Evolutionary conservation across 2,329 filamentous ascomycete species (phyloP).

Genomic region (Apiospora aurea): DNA sequence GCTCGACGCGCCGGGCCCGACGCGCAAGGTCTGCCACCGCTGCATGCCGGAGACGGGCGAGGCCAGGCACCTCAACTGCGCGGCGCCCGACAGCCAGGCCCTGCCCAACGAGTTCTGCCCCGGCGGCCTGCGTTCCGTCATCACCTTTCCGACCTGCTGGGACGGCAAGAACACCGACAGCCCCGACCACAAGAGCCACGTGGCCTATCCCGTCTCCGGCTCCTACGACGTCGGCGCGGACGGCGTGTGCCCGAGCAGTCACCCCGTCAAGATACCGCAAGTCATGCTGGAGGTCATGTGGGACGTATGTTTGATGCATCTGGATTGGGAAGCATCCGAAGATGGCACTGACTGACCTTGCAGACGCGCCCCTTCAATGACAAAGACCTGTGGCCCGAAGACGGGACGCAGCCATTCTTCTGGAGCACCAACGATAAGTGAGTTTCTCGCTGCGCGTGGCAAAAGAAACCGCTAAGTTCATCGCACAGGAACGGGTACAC

Average conservation of each 20-base stretch:
- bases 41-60: constrained; percentile 42
- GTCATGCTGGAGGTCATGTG: constrained; percentile 52
- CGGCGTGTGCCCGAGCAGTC: constrained; percentile 36
- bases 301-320: constrained; percentile 32
- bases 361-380: constrained; percentile 41
- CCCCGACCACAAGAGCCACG: constrained; percentile 56
- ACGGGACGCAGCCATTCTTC: constrained; percentile 42
- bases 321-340: too few species aligned
- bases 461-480: constrained; percentile 32
- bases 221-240: constrained; percentile 40
- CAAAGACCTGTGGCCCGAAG: constrained; percentile 43
- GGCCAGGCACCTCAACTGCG: constrained; percentile 37
- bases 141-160: constrained; percentile 60
- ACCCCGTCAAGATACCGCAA: constrained; percentile 45
- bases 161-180: constrained; percentile 57
- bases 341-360: constrained; percentile 29
- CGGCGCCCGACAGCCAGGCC: neutral
- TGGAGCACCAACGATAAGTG: constrained; percentile 41
- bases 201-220: constrained; percentile 52
- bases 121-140: constrained; percentile 49
- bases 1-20: constrained; percentile 24
- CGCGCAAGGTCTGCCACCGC: constrained; percentile 4
- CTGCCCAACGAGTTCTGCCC: constrained; percentile 46
- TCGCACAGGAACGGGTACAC: constrained; percentile 49
- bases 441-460: constrained; percentile 22